Conservation (phyloP, 345 rosid genomes). For the Anacardium occidentale region DNA sequence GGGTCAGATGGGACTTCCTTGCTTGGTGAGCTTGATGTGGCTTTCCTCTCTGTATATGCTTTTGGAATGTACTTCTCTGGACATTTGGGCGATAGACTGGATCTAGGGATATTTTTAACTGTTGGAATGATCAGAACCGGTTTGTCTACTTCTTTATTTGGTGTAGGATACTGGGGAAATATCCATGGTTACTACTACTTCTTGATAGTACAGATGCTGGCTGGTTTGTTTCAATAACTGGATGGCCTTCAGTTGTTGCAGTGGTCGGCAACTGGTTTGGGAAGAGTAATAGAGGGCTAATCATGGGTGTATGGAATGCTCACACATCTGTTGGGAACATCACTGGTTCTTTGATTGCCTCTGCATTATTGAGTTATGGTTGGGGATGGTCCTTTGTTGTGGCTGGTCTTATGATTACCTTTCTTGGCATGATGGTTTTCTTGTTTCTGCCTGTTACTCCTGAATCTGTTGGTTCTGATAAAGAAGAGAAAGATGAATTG, state of each 20-base stretch:
- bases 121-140: conserved; percentile 92
- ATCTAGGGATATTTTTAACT: conserved; percentile 74
- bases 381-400: conserved; percentile 98
- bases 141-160: conserved; percentile 73
- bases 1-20: conserved; percentile 63
- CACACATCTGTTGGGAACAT: conserved; percentile 96
- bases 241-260: conserved; percentile 99
- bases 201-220: conserved; percentile 65
- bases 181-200: conserved; percentile 72
- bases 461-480: conserved; percentile 60
- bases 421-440: conserved; percentile 59
- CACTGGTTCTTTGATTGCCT: conserved; percentile 73
- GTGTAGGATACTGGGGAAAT: conserved; percentile 74
- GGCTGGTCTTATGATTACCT: conserved; percentile 62
- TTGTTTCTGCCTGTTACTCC: conserved; percentile 75
- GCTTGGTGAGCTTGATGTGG: conserved; percentile 83
- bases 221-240: conserved; percentile 87
- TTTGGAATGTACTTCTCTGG: conserved; percentile 89
- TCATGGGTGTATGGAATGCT: conserved; percentile 98
- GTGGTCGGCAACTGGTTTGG: conserved; percentile 94
- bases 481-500: conserved; percentile 43
- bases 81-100: conserved; percentile 84
- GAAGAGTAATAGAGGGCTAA: conserved; percentile 85
- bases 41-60: conserved; percentile 79
- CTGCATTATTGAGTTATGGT: conserved; percentile 68